A percentile compares a stretch with the other conserved stretches of the same genome.
phyloP scores from a whole-genome alignment of 2,329 filamentous ascomycete species.

The Ophidiomyces ophidiicola region DNA sequence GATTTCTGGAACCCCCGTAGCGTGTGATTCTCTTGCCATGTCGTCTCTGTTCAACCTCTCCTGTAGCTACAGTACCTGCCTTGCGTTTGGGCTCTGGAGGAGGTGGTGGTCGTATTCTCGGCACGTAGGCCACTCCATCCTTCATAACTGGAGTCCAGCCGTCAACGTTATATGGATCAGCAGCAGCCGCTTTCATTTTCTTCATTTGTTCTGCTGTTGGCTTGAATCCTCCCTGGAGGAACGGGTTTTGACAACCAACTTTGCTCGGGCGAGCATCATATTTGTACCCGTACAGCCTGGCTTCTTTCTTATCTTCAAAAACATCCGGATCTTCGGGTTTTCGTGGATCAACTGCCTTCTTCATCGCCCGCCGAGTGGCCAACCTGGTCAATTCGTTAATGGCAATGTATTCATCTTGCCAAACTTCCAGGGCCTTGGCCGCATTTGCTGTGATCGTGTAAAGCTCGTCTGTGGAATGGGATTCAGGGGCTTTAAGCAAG shows the following conservation, averaged over 20 bases:
- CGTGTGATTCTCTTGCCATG: conserved; percentile 13
- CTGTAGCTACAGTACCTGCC: conserved; percentile 4
- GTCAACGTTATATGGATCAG: conserved; percentile 32
- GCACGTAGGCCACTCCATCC: conserved; percentile 28
- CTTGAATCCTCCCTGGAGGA: conserved; percentile 40
- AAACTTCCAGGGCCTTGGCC: conserved; percentile 39
- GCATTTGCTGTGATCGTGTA: conserved; percentile 45
- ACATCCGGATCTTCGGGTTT: conserved; percentile 40
- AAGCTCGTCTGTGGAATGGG: conserved; percentile 41
- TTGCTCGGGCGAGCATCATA: conserved; percentile 40
- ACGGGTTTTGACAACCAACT: conserved; percentile 44
- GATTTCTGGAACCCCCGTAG: conserved; percentile 12
- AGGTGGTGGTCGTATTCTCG: conserved; percentile 23
- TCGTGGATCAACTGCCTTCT: conserved; percentile 39
- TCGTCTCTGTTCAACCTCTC: conserved; percentile 6
- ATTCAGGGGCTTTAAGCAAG: conserved; percentile 27
- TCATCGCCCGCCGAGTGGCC: conserved; percentile 38
- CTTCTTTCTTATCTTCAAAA: conserved; percentile 50
- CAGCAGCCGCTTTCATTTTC: conserved; percentile 29
- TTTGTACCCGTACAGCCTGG: conserved; percentile 48
- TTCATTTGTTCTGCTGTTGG: conserved; percentile 33
- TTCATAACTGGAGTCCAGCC: conserved; percentile 29
- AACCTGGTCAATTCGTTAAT: conserved; percentile 39
- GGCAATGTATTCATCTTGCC: conserved; percentile 48
- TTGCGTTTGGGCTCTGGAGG: conserved; percentile 22